Base-by-base conservation (phyloP, 1,284 basidiomycete species). In the Cerioporus squamosus region DNA sequence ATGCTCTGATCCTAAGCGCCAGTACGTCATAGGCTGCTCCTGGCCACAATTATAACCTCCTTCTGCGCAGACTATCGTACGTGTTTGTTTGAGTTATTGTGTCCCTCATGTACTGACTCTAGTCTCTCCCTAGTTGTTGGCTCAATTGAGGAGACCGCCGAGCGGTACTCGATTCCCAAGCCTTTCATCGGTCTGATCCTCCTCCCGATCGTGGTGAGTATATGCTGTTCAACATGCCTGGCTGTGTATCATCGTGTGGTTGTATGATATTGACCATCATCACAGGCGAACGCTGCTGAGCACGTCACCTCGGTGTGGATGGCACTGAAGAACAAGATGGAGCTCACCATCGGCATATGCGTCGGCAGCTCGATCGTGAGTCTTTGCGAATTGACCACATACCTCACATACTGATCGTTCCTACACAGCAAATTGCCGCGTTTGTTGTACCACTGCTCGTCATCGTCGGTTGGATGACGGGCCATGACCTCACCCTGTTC, bases 321-420 rank as follows among this genome's bases (percentile, higher is more conserved):
- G 94, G 93, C 94, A 0, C 81, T 90, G 81, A 94, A 94, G 75
- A 81, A 84, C 62, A 90, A 92, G 70, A 94, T 94, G 87, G 91
- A 94, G 70, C 77, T 94, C 33, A 90, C 92, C 0, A 93, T 97
- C 62, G 89, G 89, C 3, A 93, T 98, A 60, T 93, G 92, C 56
- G 90, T 98, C 53, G 95, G 95, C 14, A 92, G 89, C 62, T 93
- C 90, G 5, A 97, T 98, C 62, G 90, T 91, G 64, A 64, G 87
- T 79, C 24, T 20, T 42, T 15, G 23, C 39, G 5, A 18, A 17
- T 22, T 45, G 26, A 52, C 18, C 23, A 14, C 45, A 26, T 49
- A 29, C 24, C 20, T 44, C 23, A 31, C 54, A n/a, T 49, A 17
- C 50, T 24, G 5, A 48, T 63, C 1, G 9, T 15, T 18, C 10